Evolutionary conservation across 1,284 basidiomycete genomes (phyloP).

Genomic region (Melampsora occidentalis): DNA sequence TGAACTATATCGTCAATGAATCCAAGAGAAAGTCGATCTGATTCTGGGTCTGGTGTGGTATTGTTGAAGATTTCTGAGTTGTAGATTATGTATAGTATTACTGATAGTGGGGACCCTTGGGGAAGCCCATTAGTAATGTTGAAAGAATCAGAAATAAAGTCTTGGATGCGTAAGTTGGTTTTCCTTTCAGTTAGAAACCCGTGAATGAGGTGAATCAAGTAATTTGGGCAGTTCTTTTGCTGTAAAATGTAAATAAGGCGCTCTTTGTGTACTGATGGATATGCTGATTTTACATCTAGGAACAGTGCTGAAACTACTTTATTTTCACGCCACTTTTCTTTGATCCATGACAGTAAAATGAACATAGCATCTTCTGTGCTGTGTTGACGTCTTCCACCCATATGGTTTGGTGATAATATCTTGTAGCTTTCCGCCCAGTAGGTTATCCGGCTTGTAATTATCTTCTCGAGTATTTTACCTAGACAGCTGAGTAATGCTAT

Average conservation of each 20-base stretch:
- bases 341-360: neutral
- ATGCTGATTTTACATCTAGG: conserved; percentile 15
- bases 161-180: neutral
- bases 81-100: too few species aligned
- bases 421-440: neutral
- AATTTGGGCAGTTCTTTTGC: conserved; percentile 1
- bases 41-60: too few species aligned
- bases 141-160: neutral
- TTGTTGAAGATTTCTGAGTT: too few species aligned
- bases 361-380: conserved; percentile 1
- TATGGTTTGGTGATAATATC: neutral
- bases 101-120: conserved; percentile 16
- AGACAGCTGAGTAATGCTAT: neutral
- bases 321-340: conserved; percentile 5
- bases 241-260: neutral
- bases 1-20: too few species aligned
- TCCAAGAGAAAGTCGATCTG: too few species aligned
- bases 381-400: neutral
- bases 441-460: neutral
- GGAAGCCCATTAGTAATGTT: neutral
- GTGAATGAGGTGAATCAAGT: neutral
- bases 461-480: conserved; percentile 2
- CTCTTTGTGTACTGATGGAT: neutral
- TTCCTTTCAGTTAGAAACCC: neutral
- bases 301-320: conserved; percentile 3